phyloP scores from a whole-genome alignment of 108 stramenopile genomes.

The Chaetoceros muelleri region DNA sequence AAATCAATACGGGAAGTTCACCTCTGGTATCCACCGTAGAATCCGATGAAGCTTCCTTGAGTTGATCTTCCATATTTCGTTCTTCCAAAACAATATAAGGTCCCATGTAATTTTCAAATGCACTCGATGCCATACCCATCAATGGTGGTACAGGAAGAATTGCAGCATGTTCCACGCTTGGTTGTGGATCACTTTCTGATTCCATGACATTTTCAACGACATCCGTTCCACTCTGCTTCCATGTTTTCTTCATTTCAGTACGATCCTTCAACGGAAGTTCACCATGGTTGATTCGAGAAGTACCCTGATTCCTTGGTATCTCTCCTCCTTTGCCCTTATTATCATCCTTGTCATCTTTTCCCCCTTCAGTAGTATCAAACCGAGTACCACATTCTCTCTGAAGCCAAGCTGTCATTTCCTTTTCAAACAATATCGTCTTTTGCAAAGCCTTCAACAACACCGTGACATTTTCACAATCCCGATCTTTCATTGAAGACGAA shows the following conservation, averaged over 20 bases:
- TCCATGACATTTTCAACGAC: background rate
- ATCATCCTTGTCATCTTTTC: slow-evolving; percentile 18
- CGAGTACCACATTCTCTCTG: slow-evolving; percentile 53
- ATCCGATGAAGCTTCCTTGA: slow-evolving; percentile 52
- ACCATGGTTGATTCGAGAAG: slow-evolving; percentile 47
- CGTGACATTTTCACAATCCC: slow-evolving; percentile 75
- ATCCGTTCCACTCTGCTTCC: slow-evolving; percentile 9
- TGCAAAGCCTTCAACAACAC: slow-evolving; percentile 89
- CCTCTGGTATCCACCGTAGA: slow-evolving; percentile 84
- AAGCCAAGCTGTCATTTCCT: slow-evolving; percentile 82
- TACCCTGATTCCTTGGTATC: slow-evolving; percentile 21
- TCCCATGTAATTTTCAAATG: slow-evolving; percentile 94
- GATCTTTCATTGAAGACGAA: slow-evolving; percentile 11
- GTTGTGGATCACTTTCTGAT: background rate
- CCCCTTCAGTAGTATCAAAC: slow-evolving; percentile 25
- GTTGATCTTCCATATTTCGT: slow-evolving; percentile 86
- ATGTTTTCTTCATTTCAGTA: slow-evolving; percentile 28
- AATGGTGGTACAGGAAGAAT: slow-evolving; percentile 39
- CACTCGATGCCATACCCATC: slow-evolving; percentile 69
- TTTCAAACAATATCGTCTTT: slow-evolving; percentile 91
- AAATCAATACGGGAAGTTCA: slow-evolving; percentile 87
- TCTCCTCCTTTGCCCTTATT: slow-evolving; percentile 14
- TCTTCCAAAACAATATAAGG: slow-evolving; percentile 91
- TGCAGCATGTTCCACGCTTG: slow-evolving; percentile 2
- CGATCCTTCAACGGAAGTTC: slow-evolving; percentile 52